These are phyloP conservation scores for Penicillium sp. DNA, from an alignment of 2,329 filamentous ascomycete genomes.

Conservation along the genomic window DNA sequence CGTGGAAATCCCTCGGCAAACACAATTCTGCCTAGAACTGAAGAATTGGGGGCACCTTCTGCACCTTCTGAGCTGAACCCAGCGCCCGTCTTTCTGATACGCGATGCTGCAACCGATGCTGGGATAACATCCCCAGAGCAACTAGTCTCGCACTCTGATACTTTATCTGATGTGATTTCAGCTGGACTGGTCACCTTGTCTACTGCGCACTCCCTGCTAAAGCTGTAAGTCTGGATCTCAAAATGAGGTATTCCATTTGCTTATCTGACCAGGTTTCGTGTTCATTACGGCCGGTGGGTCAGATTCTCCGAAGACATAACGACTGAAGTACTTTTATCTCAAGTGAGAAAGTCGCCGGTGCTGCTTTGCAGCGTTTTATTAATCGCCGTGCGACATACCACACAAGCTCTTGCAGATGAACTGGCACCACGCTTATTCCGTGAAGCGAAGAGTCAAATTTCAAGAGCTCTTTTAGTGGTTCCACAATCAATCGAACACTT, in stretches of 20 bases:
- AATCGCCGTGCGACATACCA: conserved; percentile 1
- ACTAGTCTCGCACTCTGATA: not conserved
- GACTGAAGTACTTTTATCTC: not conserved
- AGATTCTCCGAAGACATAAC: not conserved
- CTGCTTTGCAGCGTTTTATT: not conserved
- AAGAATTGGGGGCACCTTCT: not conserved
- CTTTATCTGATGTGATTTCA: not conserved
- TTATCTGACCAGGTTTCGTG: not conserved
- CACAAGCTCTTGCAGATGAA: not conserved
- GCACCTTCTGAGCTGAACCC: conserved; percentile 4
- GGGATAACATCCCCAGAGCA: conserved; percentile 24
- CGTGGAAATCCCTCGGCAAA: not conserved
- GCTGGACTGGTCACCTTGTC: not conserved
- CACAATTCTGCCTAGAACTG: not conserved
- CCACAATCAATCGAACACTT: not conserved
- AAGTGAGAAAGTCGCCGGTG: conserved; percentile 1
- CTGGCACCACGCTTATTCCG: not conserved
- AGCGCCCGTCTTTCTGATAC: conserved; percentile 35
- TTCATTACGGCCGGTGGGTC: conserved; percentile 1
- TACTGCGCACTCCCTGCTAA: not conserved
- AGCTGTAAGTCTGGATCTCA: not conserved
- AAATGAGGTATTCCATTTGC: not conserved
- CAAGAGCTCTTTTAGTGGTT: not conserved
- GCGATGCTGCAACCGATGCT: conserved; percentile 35
- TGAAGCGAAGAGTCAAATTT: not conserved